Evolutionary conservation across 306 rosid species (phyloP).

Genomic region (Albizia julibrissin): DNA sequence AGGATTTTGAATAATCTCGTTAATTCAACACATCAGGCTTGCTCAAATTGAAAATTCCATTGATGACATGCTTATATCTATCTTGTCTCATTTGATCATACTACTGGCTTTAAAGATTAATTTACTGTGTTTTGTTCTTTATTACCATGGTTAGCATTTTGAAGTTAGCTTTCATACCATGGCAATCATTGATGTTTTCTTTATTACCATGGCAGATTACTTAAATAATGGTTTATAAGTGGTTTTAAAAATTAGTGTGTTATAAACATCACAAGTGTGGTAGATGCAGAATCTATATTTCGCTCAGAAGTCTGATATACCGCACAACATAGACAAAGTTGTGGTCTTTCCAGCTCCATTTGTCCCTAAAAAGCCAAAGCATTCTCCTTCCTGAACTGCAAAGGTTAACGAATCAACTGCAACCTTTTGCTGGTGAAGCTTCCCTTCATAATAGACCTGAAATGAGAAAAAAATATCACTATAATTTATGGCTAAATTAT

Average conservation of each 20-base stretch:
- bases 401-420: slow-evolving; percentile 91
- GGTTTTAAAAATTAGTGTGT: not conserved
- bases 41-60: slow-evolving; percentile 15
- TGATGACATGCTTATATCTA: not conserved
- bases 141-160: not conserved
- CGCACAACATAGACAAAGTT: slow-evolving; percentile 88
- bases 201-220: not conserved
- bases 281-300: slow-evolving; percentile 19
- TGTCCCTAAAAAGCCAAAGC: slow-evolving; percentile 95
- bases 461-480: slow-evolving; percentile 29
- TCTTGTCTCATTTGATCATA: no score
- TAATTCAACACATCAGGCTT: slow-evolving; percentile 10
- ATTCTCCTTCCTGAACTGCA: slow-evolving; percentile 94
- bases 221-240: not conserved
- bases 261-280: not conserved
- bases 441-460: slow-evolving; percentile 80
- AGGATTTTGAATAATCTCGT: slow-evolving; percentile 13
- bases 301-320: slow-evolving; percentile 44
- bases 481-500: slow-evolving; percentile 5
- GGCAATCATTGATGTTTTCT: not conserved
- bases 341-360: slow-evolving; percentile 99
- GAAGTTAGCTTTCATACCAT: not conserved
- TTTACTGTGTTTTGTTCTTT: not conserved
- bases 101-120: no score
- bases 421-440: slow-evolving; percentile 56